A percentile compares a stretch with the other conserved stretches of the same genome.
These are phyloP conservation scores for Raffaelea arxii DNA, from an alignment of 2,329 filamentous ascomycete species.

Conservation along the genomic window DNA sequence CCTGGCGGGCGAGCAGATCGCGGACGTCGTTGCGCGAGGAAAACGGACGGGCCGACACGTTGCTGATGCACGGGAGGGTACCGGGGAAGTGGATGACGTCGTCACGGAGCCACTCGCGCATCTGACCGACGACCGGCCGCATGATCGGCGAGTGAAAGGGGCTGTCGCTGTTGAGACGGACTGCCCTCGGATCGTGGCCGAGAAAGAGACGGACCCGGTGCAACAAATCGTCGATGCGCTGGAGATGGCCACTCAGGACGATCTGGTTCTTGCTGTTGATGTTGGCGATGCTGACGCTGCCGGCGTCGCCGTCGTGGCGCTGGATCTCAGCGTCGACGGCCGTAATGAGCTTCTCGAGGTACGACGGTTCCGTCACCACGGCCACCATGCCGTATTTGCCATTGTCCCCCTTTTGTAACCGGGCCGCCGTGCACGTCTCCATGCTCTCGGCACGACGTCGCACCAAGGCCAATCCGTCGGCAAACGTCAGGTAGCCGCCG, in stretches of 20 bases:
- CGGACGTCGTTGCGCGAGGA: constrained; percentile 62
- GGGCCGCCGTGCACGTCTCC: constrained; percentile 58
- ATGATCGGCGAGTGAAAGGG: constrained; percentile 92
- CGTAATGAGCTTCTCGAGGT: constrained; percentile 58
- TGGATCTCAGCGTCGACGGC: no score
- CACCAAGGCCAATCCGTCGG: constrained; percentile 69
- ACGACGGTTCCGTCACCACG: constrained; percentile 74
- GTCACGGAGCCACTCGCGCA: constrained; percentile 57
- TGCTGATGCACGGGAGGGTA: constrained; percentile 69
- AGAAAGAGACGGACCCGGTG: constrained; percentile 81
- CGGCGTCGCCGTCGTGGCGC: constrained; percentile 65
- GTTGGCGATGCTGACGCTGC: constrained; percentile 86
- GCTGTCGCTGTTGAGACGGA: constrained; percentile 75
- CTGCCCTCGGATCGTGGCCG: constrained; percentile 82
- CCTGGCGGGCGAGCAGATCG: constrained; percentile 68
- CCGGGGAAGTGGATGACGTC: constrained; percentile 70
- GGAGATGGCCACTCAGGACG: constrained; percentile 79
- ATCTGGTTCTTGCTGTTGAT: constrained; percentile 96
- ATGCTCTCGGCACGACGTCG: constrained; percentile 66
- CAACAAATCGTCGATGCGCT: constrained; percentile 69
- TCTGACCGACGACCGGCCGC: constrained; percentile 68
- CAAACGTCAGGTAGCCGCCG: constrained; percentile 67
- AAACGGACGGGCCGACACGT: constrained; percentile 76
- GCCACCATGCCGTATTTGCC: constrained; percentile 93
- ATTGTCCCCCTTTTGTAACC: constrained; percentile 60